These are phyloP conservation scores for Aspergillus japonicus DNA, from an alignment of 2,329 filamentous ascomycete species.

Conservation along the genomic window DNA sequence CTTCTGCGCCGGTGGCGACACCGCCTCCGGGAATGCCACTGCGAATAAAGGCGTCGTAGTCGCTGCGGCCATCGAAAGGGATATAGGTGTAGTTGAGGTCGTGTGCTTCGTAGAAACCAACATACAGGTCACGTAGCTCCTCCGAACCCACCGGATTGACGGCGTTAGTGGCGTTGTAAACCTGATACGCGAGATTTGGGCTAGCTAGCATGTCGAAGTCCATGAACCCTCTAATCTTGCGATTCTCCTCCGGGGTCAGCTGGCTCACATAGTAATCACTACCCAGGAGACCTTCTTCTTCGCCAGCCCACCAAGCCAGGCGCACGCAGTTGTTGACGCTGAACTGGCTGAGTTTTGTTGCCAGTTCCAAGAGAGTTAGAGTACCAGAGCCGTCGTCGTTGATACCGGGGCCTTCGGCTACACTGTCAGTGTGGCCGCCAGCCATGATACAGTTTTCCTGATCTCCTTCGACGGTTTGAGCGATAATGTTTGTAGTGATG, in stretches of 20 bases:
- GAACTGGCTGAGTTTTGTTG: slow-evolving; percentile 65
- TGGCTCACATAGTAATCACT: slow-evolving; percentile 56
- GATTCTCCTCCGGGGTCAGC: slow-evolving; percentile 48
- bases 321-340: slow-evolving; percentile 68
- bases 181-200: slow-evolving; percentile 57
- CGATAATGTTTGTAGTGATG: slow-evolving; percentile 58
- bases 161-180: slow-evolving; percentile 57
- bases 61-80: slow-evolving; percentile 73
- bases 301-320: slow-evolving; percentile 64
- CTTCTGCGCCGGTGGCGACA: slow-evolving; percentile 75
- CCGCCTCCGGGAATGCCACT: slow-evolving; percentile 71
- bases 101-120: slow-evolving; percentile 63
- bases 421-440: slow-evolving; percentile 61
- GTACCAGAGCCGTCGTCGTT: slow-evolving; percentile 74
- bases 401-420: slow-evolving; percentile 64
- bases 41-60: slow-evolving; percentile 75
- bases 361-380: slow-evolving; percentile 58
- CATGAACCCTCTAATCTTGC: slow-evolving; percentile 64
- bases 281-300: slow-evolving; percentile 62
- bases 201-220: slow-evolving; percentile 70
- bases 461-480: slow-evolving; percentile 58
- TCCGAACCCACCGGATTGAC: slow-evolving; percentile 63
- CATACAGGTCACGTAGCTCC: slow-evolving; percentile 66
- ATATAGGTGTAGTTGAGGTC: slow-evolving; percentile 69
- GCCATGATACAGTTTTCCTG: slow-evolving; percentile 58